These are phyloP conservation scores for Leccinum disarticulatum DNA, from an alignment of 768 basidiomycete species.

Conservation along the genomic window DNA sequence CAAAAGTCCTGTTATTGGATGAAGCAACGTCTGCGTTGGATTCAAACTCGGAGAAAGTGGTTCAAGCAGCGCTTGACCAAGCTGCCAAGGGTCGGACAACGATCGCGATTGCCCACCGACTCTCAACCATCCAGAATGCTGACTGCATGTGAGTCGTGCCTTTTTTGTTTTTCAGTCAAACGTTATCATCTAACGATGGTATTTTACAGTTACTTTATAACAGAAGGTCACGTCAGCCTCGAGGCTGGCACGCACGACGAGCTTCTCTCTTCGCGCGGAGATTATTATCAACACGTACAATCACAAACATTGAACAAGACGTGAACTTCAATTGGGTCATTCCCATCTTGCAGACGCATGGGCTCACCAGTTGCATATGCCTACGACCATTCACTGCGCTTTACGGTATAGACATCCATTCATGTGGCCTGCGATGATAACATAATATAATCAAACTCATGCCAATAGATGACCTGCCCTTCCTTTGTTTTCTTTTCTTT, in stretches of 20 bases:
- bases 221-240: constrained; percentile 72
- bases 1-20: constrained; percentile 83
- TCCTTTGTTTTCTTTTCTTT: too few species aligned
- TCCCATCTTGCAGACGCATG: too few species aligned
- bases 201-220: constrained; percentile 74
- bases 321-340: not conserved
- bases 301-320: constrained; percentile 66
- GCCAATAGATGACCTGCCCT: too few species aligned
- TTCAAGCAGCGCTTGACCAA: constrained; percentile 90
- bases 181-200: not conserved
- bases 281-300: constrained; percentile 84
- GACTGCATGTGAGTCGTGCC: constrained; percentile 68
- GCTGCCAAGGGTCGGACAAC: constrained; percentile 93
- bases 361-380: too few species aligned
- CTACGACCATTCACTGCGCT: too few species aligned
- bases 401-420: too few species aligned
- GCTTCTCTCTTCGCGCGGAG: constrained; percentile 60
- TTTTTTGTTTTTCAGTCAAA: not conserved
- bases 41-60: constrained; percentile 89
- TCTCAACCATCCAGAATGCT: constrained; percentile 92
- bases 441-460: too few species aligned
- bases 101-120: constrained; percentile 91
- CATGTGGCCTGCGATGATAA: too few species aligned
- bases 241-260: constrained; percentile 91
- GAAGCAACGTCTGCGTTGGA: constrained; percentile 93